Conservation (phyloP, 2,329 filamentous ascomycete genomes). For the Myriosclerotinia curreyana region DNA sequence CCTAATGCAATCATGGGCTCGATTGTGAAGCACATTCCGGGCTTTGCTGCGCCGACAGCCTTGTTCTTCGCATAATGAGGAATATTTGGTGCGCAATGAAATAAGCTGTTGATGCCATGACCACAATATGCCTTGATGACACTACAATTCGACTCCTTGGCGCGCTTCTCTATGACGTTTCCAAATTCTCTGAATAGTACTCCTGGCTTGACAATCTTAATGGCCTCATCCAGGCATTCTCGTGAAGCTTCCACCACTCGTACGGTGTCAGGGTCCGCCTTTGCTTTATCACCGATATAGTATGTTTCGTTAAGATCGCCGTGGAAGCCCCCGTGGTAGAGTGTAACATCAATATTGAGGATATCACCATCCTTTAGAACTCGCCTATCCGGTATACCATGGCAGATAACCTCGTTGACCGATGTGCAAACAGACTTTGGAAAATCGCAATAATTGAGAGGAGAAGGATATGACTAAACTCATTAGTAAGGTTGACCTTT, state of each 20-base stretch:
- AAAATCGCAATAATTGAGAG: constrained; percentile 92
- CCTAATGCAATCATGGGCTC: constrained; percentile 97
- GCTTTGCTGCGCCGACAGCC: constrained; percentile 88
- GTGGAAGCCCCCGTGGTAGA: constrained; percentile 94
- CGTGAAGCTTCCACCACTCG: constrained; percentile 87
- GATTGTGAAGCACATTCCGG: constrained; percentile 98
- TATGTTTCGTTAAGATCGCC: constrained; percentile 98
- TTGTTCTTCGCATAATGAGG: constrained; percentile 99
- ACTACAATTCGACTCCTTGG: constrained; percentile 79
- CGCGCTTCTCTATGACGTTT: constrained; percentile 91
- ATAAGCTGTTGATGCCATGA: constrained; percentile 89
- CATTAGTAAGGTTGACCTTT: constrained; percentile 26
- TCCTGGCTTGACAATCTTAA: constrained; percentile 88
- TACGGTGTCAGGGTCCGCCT: constrained; percentile 79
- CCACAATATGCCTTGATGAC: constrained; percentile 96
- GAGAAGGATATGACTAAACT: constrained; percentile 82
- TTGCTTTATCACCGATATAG: constrained; percentile 88
- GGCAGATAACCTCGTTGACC: constrained; percentile 95
- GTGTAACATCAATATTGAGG: constrained; percentile 90
- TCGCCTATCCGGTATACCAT: constrained; percentile 93
- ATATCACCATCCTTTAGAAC: constrained; percentile 89
- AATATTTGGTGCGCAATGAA: constrained; percentile 91
- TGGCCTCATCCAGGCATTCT: constrained; percentile 86
- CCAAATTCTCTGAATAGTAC: constrained; percentile 90
- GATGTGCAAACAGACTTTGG: constrained; percentile 98